Conservation (phyloP, 495 filamentous ascomycete genomes). For the Bathelium albidoporum region DNA sequence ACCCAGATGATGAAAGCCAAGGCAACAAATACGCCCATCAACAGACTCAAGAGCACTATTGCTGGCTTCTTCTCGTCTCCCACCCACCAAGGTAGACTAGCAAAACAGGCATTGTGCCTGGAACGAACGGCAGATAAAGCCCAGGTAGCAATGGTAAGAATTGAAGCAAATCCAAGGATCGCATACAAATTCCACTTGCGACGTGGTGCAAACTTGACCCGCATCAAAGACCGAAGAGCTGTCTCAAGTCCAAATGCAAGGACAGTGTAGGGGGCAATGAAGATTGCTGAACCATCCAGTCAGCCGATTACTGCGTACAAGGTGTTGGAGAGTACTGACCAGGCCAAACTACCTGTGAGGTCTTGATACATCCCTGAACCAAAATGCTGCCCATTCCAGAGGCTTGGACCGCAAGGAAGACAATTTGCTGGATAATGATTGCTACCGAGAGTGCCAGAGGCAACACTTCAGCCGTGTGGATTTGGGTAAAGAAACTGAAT, state of each 20-base stretch:
- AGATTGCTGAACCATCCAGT: neutral
- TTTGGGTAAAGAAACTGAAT: neutral
- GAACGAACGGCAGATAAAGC: conserved; percentile 1
- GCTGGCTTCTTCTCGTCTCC: conserved; percentile 2
- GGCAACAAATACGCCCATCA: neutral
- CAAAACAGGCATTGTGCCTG: neutral
- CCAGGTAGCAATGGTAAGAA: neutral
- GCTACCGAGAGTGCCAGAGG: neutral
- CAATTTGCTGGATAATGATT: neutral
- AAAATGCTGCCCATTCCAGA: conserved; percentile 1
- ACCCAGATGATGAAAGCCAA: conserved; percentile 1
- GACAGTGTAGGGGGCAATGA: neutral
- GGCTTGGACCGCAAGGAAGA: neutral
- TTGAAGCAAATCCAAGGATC: neutral
- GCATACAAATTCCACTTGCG: neutral
- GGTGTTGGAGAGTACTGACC: neutral
- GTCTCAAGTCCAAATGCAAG: neutral
- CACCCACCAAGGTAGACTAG: conserved; percentile 1
- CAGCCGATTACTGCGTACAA: neutral
- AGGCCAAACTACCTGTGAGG: neutral
- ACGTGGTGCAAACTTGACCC: neutral
- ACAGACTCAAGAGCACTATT: neutral
- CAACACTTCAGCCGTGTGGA: neutral
- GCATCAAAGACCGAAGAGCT: neutral
- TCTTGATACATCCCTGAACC: neutral